Evolutionary conservation across 2,329 filamentous ascomycete species (phyloP).

Genomic region (Aureobasidium subglaciale): DNA sequence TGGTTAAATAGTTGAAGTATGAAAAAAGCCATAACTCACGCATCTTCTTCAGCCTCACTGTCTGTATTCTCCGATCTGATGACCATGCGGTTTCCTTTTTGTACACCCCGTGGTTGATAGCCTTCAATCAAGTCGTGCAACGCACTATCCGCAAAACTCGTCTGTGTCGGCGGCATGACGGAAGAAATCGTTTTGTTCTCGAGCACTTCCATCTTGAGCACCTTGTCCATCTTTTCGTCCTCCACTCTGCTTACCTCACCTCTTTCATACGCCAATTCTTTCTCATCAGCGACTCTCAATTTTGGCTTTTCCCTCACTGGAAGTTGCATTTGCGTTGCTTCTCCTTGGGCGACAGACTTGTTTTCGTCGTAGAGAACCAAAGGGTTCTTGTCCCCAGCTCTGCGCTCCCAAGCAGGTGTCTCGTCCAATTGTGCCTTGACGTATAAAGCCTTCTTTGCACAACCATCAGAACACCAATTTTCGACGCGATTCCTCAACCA

Average conservation of each 20-base stretch:
- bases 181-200: constrained; percentile 23
- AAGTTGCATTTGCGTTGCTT: not conserved
- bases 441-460: constrained; percentile 73
- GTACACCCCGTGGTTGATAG: constrained; percentile 21
- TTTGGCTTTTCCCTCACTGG: not conserved
- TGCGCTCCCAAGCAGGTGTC: constrained; percentile 76
- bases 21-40: too few relatives aligned
- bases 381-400: constrained; percentile 37
- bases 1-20: too few relatives aligned
- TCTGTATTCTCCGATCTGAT: not conserved
- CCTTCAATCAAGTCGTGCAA: constrained; percentile 24
- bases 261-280: constrained; percentile 37
- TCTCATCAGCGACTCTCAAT: constrained; percentile 20
- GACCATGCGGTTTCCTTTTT: not conserved
- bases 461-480: constrained; percentile 79
- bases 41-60: not conserved
- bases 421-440: constrained; percentile 83
- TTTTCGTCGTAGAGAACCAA: constrained; percentile 35
- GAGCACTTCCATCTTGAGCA: constrained; percentile 27
- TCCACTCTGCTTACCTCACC: constrained; percentile 29
- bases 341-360: not conserved
- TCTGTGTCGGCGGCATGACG: constrained; percentile 17
- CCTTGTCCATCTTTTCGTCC: constrained; percentile 25
- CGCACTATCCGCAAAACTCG: not conserved
- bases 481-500: constrained; percentile 68